Conservation (phyloP, 306 rosid species). For the Gastrolobium bilobum region DNA sequence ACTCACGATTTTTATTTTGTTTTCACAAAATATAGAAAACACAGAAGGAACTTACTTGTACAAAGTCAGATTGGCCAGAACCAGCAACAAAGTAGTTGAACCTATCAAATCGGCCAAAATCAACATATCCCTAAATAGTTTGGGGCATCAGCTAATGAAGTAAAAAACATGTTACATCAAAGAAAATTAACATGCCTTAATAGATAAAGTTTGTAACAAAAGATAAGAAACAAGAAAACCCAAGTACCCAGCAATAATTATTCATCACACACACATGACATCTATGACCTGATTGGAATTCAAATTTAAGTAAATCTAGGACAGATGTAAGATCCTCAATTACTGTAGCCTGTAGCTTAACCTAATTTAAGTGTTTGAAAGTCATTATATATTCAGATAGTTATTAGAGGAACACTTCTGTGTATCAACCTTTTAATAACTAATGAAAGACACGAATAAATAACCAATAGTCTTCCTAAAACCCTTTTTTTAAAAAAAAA, state of each 20-base stretch:
- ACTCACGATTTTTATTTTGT: slow-evolving; percentile 6
- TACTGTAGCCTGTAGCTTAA: slow-evolving; percentile 5
- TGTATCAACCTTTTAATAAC: background rate
- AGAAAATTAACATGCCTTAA: slow-evolving; percentile 24
- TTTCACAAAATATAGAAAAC: slow-evolving; percentile 8
- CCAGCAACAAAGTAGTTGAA: slow-evolving; percentile 80
- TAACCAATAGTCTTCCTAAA: slow-evolving; percentile 8
- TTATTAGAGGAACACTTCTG: background rate
- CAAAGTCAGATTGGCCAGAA: slow-evolving; percentile 74
- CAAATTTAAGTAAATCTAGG: slow-evolving; percentile 5
- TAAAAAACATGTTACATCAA: slow-evolving; percentile 42
- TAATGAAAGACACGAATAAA: slow-evolving; percentile 13
- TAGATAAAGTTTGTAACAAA: slow-evolving; percentile 28
- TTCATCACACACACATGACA: slow-evolving; percentile 17
- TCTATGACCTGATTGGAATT: background rate
- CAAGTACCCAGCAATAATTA: slow-evolving; percentile 15
- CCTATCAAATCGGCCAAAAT: slow-evolving; percentile 83
- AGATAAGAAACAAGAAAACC: slow-evolving; percentile 22
- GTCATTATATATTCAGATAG: background rate
- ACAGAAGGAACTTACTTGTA: slow-evolving; percentile 74
- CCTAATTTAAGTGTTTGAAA: slow-evolving; percentile 31
- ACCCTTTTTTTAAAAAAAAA: background rate
- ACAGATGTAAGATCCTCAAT: slow-evolving; percentile 27
- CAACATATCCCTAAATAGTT: slow-evolving; percentile 82
- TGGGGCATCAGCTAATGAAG: slow-evolving; percentile 44